These are phyloP conservation scores for Marsdenia floribunda DNA, from an alignment of 257 asterid species.

Conservation along the genomic window DNA sequence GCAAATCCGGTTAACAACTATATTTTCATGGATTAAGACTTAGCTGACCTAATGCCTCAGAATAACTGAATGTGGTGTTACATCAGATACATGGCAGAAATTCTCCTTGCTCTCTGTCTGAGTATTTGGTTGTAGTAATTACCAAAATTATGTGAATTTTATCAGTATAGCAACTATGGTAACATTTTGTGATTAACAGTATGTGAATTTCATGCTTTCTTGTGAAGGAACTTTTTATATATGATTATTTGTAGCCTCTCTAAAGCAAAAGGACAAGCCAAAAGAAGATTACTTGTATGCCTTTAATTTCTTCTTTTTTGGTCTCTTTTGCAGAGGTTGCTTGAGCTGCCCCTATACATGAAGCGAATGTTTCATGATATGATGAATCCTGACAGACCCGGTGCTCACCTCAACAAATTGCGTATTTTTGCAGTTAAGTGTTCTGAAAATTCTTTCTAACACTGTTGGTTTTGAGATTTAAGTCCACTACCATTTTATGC, in stretches of 20 bases:
- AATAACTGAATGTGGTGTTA: not conserved
- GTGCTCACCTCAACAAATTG: constrained; percentile 46
- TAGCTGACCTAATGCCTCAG: not conserved
- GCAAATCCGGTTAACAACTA: not conserved
- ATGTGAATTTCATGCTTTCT: not conserved
- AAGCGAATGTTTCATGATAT: constrained; percentile 54
- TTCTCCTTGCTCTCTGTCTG: not conserved
- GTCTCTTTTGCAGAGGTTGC: constrained; percentile 45
- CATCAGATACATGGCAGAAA: not conserved
- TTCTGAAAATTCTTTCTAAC: constrained; percentile 3
- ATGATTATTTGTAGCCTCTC: not conserved
- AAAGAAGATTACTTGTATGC: not conserved
- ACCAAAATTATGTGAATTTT: not conserved
- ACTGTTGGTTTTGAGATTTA: not conserved
- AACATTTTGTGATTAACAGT: not conserved
- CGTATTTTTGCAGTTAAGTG: constrained; percentile 70
- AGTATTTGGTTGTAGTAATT: not conserved
- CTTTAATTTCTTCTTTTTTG: constrained; percentile 3
- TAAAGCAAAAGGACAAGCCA: too few relatives aligned
- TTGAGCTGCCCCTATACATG: constrained; percentile 46
- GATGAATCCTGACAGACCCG: constrained; percentile 71
- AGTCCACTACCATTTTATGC: not conserved
- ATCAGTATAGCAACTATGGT: not conserved
- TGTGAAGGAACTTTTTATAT: constrained; percentile 1
- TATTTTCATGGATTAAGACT: not conserved